Evolutionary conservation across 306 rosid species (phyloP), one percentile per base, ranked within the genome.

Genomic region (Rosa rugosa): DNA sequence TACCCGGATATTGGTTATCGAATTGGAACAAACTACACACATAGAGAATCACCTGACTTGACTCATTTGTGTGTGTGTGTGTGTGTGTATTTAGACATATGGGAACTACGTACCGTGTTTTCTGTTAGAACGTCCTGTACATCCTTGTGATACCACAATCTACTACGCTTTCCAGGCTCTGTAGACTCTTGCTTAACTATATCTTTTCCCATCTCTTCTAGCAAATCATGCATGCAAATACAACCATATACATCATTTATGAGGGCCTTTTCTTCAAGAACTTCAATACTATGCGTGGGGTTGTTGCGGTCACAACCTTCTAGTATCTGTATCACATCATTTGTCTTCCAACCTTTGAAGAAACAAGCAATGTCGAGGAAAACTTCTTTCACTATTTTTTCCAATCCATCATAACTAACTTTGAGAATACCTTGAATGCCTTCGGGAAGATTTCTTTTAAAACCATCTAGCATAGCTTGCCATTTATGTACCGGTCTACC

Each of bases 171-270:
- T 0, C 86, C 57, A 0, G 80, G 83, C 4, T 73, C 63, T 10
- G 13, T 27, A 12, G 84, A 63, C 42, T 63, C 87, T 65, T 13
- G 38, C 44, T 77, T 41, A 63, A 72, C 83, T 62, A 80, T 68
- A 54, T 83, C 77, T 59, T 63, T 79, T 6, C 88, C 90, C 40
- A 85, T 45, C 67, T 83, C 80, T 75, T 84, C 84, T 18, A 84
- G 20, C 50, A 85, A 82, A 60, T 86, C 83, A 85, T 83, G 92
- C 89, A 86, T 79, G 46, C n/a, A 4, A 4, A 87, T 12, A 0
- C 0, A 0, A 31, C 36, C 36, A 31, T 2, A 31, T 14, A 8
- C 34, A 23, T 73, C 50, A 27, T 68, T 59, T 16, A 87, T 79
- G 41, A 51, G 51, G 4, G 70, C 45, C 70, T 14, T 64, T 36